phyloP scores from a whole-genome alignment of 345 rosid species.

The Linum trigynum region DNA sequence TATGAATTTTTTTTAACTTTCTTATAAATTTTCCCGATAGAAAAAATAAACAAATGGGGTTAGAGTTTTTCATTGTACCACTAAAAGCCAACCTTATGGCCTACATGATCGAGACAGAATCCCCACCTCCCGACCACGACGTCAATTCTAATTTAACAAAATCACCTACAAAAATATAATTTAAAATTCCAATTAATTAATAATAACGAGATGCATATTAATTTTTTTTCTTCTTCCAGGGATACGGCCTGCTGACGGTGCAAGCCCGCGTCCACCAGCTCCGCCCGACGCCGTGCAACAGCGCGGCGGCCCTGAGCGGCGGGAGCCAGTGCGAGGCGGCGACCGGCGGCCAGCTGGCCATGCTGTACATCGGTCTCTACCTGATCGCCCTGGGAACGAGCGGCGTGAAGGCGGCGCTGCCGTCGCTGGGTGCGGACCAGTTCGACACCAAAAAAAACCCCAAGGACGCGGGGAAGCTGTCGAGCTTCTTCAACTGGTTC shows the following conservation, averaged over 20 bases:
- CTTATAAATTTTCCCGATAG: too few species aligned
- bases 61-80: too few species aligned
- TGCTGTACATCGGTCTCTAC: constrained; percentile 40
- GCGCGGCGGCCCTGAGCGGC: constrained; percentile 20
- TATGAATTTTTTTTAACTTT: too few species aligned
- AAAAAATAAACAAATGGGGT: too few species aligned
- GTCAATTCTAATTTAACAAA: too few species aligned
- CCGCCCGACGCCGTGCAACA: constrained; percentile 44
- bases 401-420: constrained; percentile 48
- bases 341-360: constrained; percentile 21
- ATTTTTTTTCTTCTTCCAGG: constrained; percentile 19
- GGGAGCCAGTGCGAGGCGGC: constrained; percentile 32
- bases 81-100: too few species aligned
- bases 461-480: constrained; percentile 29
- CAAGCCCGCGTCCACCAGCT: constrained; percentile 45
- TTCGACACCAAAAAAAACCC: constrained; percentile 38
- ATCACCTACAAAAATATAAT: too few species aligned
- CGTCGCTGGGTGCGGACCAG: constrained; percentile 57
- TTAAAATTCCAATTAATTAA: too few species aligned
- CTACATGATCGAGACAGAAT: too few species aligned
- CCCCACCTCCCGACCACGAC: too few species aligned
- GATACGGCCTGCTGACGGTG: constrained; percentile 31
- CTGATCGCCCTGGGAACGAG: constrained; percentile 45
- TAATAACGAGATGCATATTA: too few species aligned
- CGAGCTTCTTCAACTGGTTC: constrained; percentile 63